Percentiles rank a stretch among this genome's conserved stretches.
Evolutionary conservation across 306 rosid species (phyloP).

Genomic region (Rosa lucieae): DNA sequence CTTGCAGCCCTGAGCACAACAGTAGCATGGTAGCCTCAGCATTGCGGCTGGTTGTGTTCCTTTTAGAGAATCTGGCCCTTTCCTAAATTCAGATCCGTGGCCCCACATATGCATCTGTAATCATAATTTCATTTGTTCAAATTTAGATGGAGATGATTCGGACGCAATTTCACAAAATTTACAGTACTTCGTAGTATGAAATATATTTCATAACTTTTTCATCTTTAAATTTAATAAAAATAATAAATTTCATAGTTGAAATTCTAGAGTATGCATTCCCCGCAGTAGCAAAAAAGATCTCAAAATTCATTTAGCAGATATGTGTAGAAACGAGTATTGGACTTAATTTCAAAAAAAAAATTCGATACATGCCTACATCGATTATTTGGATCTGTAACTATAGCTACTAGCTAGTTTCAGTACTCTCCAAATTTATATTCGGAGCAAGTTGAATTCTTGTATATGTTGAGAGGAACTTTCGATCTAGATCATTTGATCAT

Average conservation of each 20-base stretch:
- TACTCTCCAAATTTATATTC: background rate
- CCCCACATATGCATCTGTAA: constrained; percentile 99
- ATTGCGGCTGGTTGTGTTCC: constrained; percentile 98
- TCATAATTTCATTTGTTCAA: background rate
- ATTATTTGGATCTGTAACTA: background rate
- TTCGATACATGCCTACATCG: background rate
- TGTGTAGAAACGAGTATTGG: background rate
- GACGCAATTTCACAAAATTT: background rate
- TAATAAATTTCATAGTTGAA: too few species aligned
- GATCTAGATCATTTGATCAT: background rate
- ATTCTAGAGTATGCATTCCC: background rate
- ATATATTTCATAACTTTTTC: background rate
- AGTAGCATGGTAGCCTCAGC: constrained; percentile 90
- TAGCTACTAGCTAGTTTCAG: background rate
- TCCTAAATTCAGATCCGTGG: constrained; percentile 88
- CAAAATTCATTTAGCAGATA: background rate
- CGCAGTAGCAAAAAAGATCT: background rate
- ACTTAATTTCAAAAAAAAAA: background rate
- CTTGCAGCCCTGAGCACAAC: constrained; percentile 93
- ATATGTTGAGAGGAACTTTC: background rate
- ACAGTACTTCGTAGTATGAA: too few species aligned
- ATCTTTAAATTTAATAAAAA: too few species aligned
- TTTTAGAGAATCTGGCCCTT: constrained; percentile 81
- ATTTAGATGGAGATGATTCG: background rate
- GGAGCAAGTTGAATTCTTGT: background rate